A percentile compares a stretch with the other conserved stretches of the same genome.
phyloP scores from a whole-genome alignment of 2,329 filamentous ascomycete species.

The Pyrenophora graminea region DNA sequence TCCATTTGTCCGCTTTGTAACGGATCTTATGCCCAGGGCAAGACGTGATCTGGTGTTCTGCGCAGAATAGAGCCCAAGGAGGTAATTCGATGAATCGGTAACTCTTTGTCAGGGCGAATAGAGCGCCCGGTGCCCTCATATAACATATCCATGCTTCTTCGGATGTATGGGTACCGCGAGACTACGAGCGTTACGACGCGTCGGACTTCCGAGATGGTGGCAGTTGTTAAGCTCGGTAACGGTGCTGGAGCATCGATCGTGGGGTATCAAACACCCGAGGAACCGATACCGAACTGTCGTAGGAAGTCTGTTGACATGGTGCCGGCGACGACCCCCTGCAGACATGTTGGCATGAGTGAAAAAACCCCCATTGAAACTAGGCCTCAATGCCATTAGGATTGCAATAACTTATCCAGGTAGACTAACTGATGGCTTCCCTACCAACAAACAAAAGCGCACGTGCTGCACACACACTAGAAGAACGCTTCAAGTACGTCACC shows the following conservation, averaged over 20 bases:
- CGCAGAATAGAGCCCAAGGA: conserved; percentile 45
- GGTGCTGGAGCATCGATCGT: conserved; percentile 17
- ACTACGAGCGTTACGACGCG: conserved; percentile 7
- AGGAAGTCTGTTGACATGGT: conserved; percentile 1
- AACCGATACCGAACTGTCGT: background rate
- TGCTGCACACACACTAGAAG: conserved; percentile 3
- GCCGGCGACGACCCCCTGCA: background rate
- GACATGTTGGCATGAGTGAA: too few species aligned
- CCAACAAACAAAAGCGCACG: background rate
- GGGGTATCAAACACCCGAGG: conserved; percentile 30
- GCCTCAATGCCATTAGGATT: background rate
- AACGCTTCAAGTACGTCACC: conserved; percentile 9
- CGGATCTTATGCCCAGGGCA: conserved; percentile 31
- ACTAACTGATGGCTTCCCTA: background rate
- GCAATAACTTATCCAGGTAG: background rate
- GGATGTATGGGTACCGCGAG: conserved; percentile 21
- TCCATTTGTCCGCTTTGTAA: conserved; percentile 47
- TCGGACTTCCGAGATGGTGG: conserved; percentile 20
- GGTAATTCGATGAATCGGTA: conserved; percentile 13
- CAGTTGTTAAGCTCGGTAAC: conserved; percentile 38
- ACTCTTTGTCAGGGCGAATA: conserved; percentile 6
- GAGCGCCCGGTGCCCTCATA: conserved; percentile 12
- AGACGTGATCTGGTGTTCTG: conserved; percentile 45
- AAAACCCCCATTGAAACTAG: too few species aligned
- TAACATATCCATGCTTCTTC: conserved; percentile 21